Percentiles rank a stretch among this genome's conserved stretches.
Evolutionary conservation across 257 asterid species (phyloP).

Genomic region (Anisodus acutangulus): DNA sequence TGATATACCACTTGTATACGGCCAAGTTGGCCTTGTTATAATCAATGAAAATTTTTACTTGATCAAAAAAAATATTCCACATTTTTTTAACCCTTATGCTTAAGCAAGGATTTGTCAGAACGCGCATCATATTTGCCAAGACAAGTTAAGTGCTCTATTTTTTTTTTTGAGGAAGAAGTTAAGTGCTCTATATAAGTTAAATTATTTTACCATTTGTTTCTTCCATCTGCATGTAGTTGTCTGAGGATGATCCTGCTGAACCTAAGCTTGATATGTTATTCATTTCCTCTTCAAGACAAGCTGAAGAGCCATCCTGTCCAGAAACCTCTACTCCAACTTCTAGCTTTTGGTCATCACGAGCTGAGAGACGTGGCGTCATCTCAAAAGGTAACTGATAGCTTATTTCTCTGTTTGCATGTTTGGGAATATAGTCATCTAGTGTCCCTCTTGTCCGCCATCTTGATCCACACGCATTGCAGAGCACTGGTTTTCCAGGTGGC

Average conservation of each 20-base stretch:
- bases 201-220: constrained; percentile 24
- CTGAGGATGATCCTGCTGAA: constrained; percentile 25
- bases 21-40: too few species aligned
- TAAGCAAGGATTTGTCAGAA: neutral
- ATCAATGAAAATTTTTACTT: too few species aligned
- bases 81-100: neutral
- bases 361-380: neutral
- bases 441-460: constrained; percentile 38
- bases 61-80: too few species aligned
- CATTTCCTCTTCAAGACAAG: constrained; percentile 21
- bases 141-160: neutral
- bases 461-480: constrained; percentile 47
- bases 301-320: constrained; percentile 10
- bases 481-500: constrained; percentile 42
- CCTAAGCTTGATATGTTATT: neutral
- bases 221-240: constrained; percentile 23
- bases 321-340: neutral
- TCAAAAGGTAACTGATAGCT: constrained; percentile 19
- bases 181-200: neutral
- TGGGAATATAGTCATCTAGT: constrained; percentile 33
- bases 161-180: neutral
- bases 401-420: constrained; percentile 7
- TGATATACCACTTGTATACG: too few species aligned
- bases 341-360: neutral
- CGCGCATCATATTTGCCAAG: neutral